A percentile compares a stretch with the other conserved stretches of the same genome.
These are phyloP conservation scores for Kodamaea arcana DNA, from an alignment of 1,139 yeast genomes.

Conservation along the genomic window DNA sequence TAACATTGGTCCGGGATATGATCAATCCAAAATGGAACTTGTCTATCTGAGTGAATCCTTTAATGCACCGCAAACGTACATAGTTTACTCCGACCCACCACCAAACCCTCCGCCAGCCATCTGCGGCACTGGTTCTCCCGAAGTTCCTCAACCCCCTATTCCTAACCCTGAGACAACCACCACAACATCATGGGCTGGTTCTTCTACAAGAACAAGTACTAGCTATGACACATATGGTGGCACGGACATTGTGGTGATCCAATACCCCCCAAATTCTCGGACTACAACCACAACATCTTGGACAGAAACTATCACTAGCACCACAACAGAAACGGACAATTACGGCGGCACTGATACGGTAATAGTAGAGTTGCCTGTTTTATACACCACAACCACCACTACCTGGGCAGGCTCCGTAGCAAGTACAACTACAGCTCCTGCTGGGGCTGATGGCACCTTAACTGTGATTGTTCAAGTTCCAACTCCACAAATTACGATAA, in stretches of 20 bases:
- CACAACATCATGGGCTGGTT: not conserved
- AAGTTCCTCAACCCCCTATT: not conserved
- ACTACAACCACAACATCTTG: conserved; percentile 12
- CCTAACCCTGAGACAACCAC: not conserved
- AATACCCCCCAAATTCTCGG: conserved; percentile 10
- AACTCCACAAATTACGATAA: not conserved
- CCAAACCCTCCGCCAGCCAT: not conserved
- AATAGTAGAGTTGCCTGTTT: conserved; percentile 12
- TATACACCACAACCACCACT: conserved; percentile 8
- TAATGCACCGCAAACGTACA: no score
- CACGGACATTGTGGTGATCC: conserved; percentile 14
- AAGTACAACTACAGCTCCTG: conserved; percentile 3
- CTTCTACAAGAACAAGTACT: not conserved
- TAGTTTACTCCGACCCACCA: not conserved
- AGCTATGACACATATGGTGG: conserved; percentile 4
- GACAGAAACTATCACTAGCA: conserved; percentile 6
- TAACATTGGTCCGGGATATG: not conserved
- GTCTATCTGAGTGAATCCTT: not conserved
- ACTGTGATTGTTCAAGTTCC: conserved; percentile 11
- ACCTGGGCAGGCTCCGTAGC: conserved; percentile 3
- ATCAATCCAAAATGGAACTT: not conserved
- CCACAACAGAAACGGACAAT: conserved; percentile 8
- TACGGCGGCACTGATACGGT: conserved; percentile 11
- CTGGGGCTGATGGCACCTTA: conserved; percentile 4
- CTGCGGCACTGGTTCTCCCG: no score